phyloP scores from a whole-genome alignment of 2,329 filamentous ascomycete genomes.

The Phialemonium atrogriseum region DNA sequence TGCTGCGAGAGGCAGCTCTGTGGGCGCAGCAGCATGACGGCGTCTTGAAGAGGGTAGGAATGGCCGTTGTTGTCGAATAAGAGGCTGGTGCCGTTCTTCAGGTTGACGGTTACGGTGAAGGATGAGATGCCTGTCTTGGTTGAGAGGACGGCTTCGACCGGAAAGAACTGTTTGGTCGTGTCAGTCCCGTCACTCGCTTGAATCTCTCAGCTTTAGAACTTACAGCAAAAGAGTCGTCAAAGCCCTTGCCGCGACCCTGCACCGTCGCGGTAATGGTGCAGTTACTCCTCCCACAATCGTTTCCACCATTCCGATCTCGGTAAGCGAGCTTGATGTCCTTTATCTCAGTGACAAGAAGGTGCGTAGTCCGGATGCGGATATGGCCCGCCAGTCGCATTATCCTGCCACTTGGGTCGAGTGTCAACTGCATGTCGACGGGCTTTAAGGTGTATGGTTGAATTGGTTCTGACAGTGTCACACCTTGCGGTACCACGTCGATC shows the following conservation, averaged over 20 bases:
- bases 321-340: constrained; percentile 43
- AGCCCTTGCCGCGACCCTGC: constrained; percentile 42
- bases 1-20: constrained; percentile 46
- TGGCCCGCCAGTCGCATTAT: constrained; percentile 42
- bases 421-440: constrained; percentile 48
- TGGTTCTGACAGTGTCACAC: constrained; percentile 40
- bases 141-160: constrained; percentile 18
- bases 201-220: too few relatives aligned
- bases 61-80: constrained; percentile 49
- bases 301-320: constrained; percentile 43
- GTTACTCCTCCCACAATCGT: constrained; percentile 27
- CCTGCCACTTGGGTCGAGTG: constrained; percentile 37
- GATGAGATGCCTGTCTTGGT: constrained; percentile 50
- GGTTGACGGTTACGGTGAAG: constrained; percentile 44
- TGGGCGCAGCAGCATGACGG: constrained; percentile 44
- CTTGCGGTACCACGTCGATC: constrained; percentile 49
- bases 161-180: constrained; percentile 39
- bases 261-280: constrained; percentile 36
- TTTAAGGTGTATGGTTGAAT: constrained; percentile 51
- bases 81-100: constrained; percentile 35
- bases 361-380: constrained; percentile 48
- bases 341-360: constrained; percentile 31
- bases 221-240: constrained; percentile 49
- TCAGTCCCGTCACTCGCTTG: too few relatives aligned
- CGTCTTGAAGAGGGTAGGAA: constrained; percentile 45